Base-by-base conservation (phyloP, 805 yeast species). In the Ascoidea rubescens region DNA sequence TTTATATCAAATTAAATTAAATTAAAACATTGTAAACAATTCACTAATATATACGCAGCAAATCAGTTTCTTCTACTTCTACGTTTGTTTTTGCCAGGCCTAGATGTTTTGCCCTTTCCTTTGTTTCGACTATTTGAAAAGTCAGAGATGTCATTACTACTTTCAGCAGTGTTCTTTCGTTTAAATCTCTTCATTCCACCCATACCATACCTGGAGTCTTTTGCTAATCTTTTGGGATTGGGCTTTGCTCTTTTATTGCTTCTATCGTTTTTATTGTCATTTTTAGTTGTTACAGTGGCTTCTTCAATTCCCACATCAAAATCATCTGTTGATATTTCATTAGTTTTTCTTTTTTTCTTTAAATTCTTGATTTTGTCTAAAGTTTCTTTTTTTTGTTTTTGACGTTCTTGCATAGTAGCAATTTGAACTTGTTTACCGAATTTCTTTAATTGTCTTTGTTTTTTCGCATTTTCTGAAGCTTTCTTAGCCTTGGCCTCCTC, bases 401-500 rank as follows among this genome's bases (percentile, higher is more conserved):
- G 95, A 71, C 98, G 84, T 61, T 86, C 87, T 71, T 90, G 96
- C 63, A 90, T 74, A 47, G 96, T 89, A 58, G 87, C 96, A 61
- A 86, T 79, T 73, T 90, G 96, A 37, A 90, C 97, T 73, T 91
- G 96, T 71, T 91, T 91, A 70, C 98, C 98, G 60, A 88, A 91
- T 73, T 91, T 91, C 84, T 91, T 91, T 66, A 91, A 78, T 57
- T 85, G 83, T 70, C 99, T 82, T 73, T 91, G 98, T 68, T 84
- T 84, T 73, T 87, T 86, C 33, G 97, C 96, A 51, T 89, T 96
- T 68, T 87, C 91, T 53, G 83, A 74, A 33, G 84, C 84, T 53
- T 54, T 54, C 6, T 28, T 47, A 31, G 64, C 59, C 5, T 75
- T 69, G 46, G 78, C 80, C 65, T 88, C 96, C 57, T 79, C 76